Evolutionary conservation across 2,329 filamentous ascomycete genomes (phyloP), one percentile per base, ranked within the genome.

Genomic region (Nannizzia gypsea): DNA sequence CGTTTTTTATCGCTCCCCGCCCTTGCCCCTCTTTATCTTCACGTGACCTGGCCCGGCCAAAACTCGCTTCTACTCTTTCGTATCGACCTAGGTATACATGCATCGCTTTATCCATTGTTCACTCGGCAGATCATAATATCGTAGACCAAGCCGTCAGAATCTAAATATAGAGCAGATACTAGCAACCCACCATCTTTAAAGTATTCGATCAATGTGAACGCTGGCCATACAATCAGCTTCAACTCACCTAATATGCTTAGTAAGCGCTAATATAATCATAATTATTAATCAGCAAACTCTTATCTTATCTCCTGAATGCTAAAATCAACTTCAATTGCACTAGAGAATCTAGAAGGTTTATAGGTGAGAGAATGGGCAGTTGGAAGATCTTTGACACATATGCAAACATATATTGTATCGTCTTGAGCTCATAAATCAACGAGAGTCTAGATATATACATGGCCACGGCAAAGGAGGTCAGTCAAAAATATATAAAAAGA

Each of bases 391-490:
- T 36, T 36, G 31, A 36, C 31, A 13, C 9, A 36, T 5, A 26
- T 17, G 31, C 24, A 34, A 17, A n/a, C 50, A 31, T 36, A 15
- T 54, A 26, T 20, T 26, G 17, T 31, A 11, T 34, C 3, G 9
- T 54, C 11, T 54, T 54, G 15, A 34, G n/a, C 26, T 54, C 50
- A 11, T 54, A 54, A 31, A 31, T 54, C 46, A 31, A 17, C 28
- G 50, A 54, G 50, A 9, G 50, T 54, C 50, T 54, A 54, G 50
- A 11, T 54, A 31, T 54, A 22, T 36, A 54, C 50, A 54, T 34
- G 28, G 11, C 28, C 31, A 54, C 17, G 50, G 50, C 50, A 54
- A 50, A 54, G 26, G n/a, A 54, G 50, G 50, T 15, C 31, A 36
- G n/a, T n/a, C n/a, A n/a, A n/a, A 36, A 36, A 36, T 11, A 36